A percentile compares a stretch with the other conserved stretches of the same genome.
Evolutionary conservation across 805 yeast species (phyloP).

Genomic region (Metschnikowia sp.): DNA sequence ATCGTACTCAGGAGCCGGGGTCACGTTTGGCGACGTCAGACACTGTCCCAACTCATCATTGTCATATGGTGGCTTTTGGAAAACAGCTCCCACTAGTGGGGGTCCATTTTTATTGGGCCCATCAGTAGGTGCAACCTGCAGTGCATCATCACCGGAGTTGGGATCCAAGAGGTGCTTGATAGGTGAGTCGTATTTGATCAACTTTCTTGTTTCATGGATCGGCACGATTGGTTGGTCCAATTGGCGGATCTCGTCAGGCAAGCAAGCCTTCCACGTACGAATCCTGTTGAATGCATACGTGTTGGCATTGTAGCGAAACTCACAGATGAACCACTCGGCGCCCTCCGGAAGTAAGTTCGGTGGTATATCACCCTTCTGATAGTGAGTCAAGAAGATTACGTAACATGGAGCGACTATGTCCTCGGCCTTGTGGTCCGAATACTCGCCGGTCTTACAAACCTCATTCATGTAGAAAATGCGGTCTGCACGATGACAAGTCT

Average conservation of each 20-base stretch:
- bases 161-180: constrained; percentile 72
- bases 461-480: constrained; percentile 88
- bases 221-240: constrained; percentile 77
- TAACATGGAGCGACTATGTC: constrained; percentile 93
- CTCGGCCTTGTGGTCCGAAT: constrained; percentile 85
- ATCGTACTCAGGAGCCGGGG: constrained; percentile 37
- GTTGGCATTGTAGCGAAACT: constrained; percentile 86
- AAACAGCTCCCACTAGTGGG: constrained; percentile 91
- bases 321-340: constrained; percentile 89
- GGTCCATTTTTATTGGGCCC: constrained; percentile 82
- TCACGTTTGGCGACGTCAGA: constrained; percentile 39
- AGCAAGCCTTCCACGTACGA: constrained; percentile 97
- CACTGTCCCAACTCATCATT: constrained; percentile 84
- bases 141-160: constrained; percentile 68
- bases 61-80: constrained; percentile 66
- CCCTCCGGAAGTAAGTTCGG: constrained; percentile 57
- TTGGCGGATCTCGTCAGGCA: constrained; percentile 90
- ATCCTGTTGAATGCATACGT: constrained; percentile 91
- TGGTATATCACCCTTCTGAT: constrained; percentile 91
- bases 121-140: constrained; percentile 76
- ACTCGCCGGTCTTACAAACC: constrained; percentile 95
- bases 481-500: constrained; percentile 92
- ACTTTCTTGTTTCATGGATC: constrained; percentile 59
- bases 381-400: constrained; percentile 90
- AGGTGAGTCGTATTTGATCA: constrained; percentile 81